Percentiles rank a stretch among this genome's conserved stretches.
Conservation (phyloP, 768 basidiomycete genomes). For the Royoungia palumana region DNA sequence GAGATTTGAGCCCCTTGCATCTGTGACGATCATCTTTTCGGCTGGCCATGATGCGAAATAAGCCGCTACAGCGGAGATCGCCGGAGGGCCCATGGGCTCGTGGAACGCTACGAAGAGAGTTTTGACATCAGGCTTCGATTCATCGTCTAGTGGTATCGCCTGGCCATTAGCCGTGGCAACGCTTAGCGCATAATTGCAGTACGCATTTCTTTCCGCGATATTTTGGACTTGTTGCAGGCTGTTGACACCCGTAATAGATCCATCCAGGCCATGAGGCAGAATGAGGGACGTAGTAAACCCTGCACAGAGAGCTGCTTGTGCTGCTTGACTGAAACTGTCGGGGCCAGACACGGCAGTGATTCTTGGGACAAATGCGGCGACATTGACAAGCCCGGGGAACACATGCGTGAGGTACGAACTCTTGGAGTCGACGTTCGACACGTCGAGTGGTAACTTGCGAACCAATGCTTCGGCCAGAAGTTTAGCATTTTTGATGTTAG, state of each 20-base stretch:
- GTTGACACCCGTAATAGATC: slow-evolving; percentile 61
- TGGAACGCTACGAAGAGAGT: slow-evolving; percentile 84
- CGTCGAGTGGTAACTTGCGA: slow-evolving; percentile 85
- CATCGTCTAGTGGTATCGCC: slow-evolving; percentile 61
- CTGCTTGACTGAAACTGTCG: slow-evolving; percentile 61
- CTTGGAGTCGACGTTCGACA: slow-evolving; percentile 90
- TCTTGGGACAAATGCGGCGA: slow-evolving; percentile 80
- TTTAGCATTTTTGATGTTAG: slow-evolving; percentile 98
- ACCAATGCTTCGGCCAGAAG: slow-evolving; percentile 91
- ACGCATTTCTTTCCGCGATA: slow-evolving; percentile 60
- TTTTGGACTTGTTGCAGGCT: slow-evolving; percentile 67
- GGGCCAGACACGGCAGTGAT: slow-evolving; percentile 46
- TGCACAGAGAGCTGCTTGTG: slow-evolving; percentile 79
- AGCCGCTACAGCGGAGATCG: slow-evolving; percentile 72
- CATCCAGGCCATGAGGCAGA: slow-evolving; percentile 63
- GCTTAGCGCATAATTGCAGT: slow-evolving; percentile 86
- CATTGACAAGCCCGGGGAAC: slow-evolving; percentile 90
- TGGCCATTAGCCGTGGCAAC: slow-evolving; percentile 74
- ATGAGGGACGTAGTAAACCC: slow-evolving; percentile 88
- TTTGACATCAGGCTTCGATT: slow-evolving; percentile 75
- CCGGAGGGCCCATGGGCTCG: slow-evolving; percentile 42
- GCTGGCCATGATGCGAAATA: slow-evolving; percentile 89
- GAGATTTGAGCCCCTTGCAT: slow-evolving; percentile 87
- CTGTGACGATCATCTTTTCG: slow-evolving; percentile 92
- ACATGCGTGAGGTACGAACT: slow-evolving; percentile 86